These are phyloP conservation scores for Trametes villosa DNA, from an alignment of 768 basidiomycete species.

Conservation along the genomic window DNA sequence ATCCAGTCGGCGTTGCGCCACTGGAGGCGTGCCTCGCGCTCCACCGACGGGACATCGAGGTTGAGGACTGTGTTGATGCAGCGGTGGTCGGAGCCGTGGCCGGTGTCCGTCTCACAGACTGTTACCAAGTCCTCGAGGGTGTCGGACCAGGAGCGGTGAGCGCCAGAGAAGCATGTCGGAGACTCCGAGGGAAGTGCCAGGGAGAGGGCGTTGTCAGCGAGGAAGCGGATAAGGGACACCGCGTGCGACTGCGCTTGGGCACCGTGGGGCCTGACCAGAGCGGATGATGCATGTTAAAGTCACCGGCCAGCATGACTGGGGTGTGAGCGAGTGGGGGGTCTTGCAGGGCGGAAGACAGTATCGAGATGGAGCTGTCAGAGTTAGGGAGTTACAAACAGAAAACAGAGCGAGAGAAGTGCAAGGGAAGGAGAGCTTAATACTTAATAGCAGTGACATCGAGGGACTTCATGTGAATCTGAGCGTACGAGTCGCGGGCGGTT, in stretches of 20 bases:
- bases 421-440: slow-evolving; percentile 5
- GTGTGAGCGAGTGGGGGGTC: neutral
- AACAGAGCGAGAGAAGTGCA: neutral
- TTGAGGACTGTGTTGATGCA: slow-evolving; percentile 40
- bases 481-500: slow-evolving; percentile 6
- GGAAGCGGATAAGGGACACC: neutral
- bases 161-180: slow-evolving; percentile 2
- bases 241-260: neutral
- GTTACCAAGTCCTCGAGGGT: neutral
- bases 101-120: neutral
- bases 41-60: slow-evolving; percentile 7
- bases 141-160: slow-evolving; percentile 4
- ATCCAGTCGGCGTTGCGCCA: slow-evolving; percentile 39
- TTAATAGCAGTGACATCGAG: neutral
- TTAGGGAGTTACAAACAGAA: slow-evolving; percentile 4
- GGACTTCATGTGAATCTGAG: neutral
- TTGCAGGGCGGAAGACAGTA: neutral
- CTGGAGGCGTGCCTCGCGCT: slow-evolving; percentile 20
- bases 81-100: slow-evolving; percentile 40
- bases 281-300: slow-evolving; percentile 18
- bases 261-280: slow-evolving; percentile 1
- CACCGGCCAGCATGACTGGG: neutral
- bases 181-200: neutral
- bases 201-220: neutral
- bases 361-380: neutral